Evolutionary conservation across 345 rosid genomes (phyloP), one percentile per base, ranked within the genome.

Genomic region (Camelina neglecta): DNA sequence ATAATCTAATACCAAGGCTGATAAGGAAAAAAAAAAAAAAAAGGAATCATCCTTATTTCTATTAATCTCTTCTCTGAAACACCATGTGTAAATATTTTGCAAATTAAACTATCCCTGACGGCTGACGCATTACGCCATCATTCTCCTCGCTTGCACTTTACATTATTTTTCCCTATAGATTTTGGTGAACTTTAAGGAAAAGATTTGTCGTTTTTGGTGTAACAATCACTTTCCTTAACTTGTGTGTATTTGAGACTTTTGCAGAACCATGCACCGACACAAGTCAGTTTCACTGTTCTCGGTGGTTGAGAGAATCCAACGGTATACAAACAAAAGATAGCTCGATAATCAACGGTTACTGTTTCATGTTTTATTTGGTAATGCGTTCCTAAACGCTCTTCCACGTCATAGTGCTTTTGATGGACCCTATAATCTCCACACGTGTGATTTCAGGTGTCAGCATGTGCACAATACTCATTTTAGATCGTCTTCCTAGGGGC

Each of bases 121-220:
- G 38, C 50, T 67, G 61, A 67, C 61, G 47, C 60, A 23, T 2
- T 38, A 68, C 38, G 15, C 24, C 39, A 68, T 68, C 72, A 68
- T 68, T 54, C 51, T 55, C 62, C 39, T 68, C 38, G 62, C 72
- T 54, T 68, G 50, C 62, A 55, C 61, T 42, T 24, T 55, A 38
- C 49, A 68, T 9, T 9, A 11, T 63, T 63, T 51, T 41, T 1
- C 0, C 42, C 10, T 7, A 11, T 9, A 18, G 3, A 6, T 4
- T 33, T 47, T 54, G 5, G 51, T 55, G 50, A 54, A 68, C 62
- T 68, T 68, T 54, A 38, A 68, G 44, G 62, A 23, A 41, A 13
- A 38, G 50, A 21, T 41, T 69, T 69, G 73, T 69, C 50, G 45
- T 33, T 53, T 53, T 12, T 2, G 2, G 41, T 29, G 69, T 4